Percentiles rank a stretch among this genome's conserved stretches.
Conservation (phyloP, 1,284 basidiomycete species). For the Puccinia hordei region DNA sequence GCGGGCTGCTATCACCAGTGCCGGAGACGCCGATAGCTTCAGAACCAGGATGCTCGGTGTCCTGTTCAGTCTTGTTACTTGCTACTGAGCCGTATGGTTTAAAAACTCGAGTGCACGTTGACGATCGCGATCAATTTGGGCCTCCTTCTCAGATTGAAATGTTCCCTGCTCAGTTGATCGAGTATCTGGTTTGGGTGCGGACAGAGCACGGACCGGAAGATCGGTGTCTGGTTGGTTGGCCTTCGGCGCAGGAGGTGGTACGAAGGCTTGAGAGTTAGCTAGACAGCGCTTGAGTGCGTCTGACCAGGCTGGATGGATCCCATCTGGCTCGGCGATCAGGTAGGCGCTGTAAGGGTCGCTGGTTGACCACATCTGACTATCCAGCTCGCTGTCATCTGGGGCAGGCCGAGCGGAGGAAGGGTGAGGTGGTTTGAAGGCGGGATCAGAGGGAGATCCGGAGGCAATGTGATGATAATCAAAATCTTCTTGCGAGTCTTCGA, state of each 20-base stretch:
- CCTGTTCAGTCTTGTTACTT: background rate
- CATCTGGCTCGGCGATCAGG: constrained; percentile 39
- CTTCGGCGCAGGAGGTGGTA: constrained; percentile 22
- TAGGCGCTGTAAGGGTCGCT: constrained; percentile 30
- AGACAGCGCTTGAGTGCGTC: constrained; percentile 31
- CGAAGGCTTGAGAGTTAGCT: constrained; percentile 32
- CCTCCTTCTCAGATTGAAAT: constrained; percentile 7
- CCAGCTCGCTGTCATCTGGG: constrained; percentile 23
- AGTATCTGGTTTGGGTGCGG: background rate
- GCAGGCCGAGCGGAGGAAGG: background rate
- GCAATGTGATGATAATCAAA: constrained; percentile 5
- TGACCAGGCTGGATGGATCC: constrained; percentile 39
- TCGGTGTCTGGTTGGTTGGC: background rate
- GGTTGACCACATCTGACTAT: constrained; percentile 21
- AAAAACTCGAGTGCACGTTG: constrained; percentile 11
- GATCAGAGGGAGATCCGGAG: constrained; percentile 40
- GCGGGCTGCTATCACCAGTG: background rate
- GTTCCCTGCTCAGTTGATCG: background rate
- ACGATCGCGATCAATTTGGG: background rate
- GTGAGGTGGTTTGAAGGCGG: constrained; percentile 40
- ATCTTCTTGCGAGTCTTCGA: background rate
- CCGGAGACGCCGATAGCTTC: background rate
- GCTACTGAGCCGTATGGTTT: constrained; percentile 17
- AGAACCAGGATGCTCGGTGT: background rate
- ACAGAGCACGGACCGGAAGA: background rate